phyloP scores from a whole-genome alignment of 164 flowering plant species.

The Aristolochia contorta region DNA sequence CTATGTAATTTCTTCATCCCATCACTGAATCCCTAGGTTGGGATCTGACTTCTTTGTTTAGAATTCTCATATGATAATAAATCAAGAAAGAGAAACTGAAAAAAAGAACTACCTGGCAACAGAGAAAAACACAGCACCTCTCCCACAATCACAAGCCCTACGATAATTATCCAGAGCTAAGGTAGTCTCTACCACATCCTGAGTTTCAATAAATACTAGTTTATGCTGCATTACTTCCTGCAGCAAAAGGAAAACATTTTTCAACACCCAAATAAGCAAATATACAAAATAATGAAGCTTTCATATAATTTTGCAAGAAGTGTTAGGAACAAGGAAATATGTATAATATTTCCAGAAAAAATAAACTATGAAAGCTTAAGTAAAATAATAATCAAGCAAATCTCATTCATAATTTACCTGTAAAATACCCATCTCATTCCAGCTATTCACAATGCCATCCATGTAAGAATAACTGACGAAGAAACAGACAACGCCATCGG shows the following conservation, averaged over 20 bases:
- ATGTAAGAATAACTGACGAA: constrained; percentile 99
- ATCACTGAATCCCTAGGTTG: too few species aligned
- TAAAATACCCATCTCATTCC: constrained; percentile 87
- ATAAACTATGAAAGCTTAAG: too few species aligned
- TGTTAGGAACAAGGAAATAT: too few species aligned
- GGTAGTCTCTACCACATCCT: constrained; percentile 98
- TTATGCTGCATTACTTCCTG: constrained; percentile 99
- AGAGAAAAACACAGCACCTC: constrained; percentile 98
- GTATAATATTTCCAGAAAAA: too few species aligned
- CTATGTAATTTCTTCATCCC: too few species aligned
- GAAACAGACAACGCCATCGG: constrained; percentile 97
- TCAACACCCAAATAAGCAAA: too few species aligned
- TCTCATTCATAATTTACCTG: constrained; percentile 34
- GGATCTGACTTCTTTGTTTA: too few species aligned
- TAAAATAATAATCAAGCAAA: too few species aligned
- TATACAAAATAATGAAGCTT: too few species aligned
- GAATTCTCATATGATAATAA: too few species aligned
- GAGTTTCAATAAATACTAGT: constrained; percentile 97
- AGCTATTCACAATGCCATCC: constrained; percentile 91
- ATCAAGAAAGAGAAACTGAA: neutral
- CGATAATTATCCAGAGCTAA: constrained; percentile 97
- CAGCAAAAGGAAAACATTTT: neutral
- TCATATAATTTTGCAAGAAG: too few species aligned
- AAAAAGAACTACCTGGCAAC: constrained; percentile 69
- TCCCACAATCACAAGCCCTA: constrained; percentile 97